Base-by-base conservation (phyloP, 495 filamentous ascomycete species). In the Lasiosphaeriaceae sp. region DNA sequence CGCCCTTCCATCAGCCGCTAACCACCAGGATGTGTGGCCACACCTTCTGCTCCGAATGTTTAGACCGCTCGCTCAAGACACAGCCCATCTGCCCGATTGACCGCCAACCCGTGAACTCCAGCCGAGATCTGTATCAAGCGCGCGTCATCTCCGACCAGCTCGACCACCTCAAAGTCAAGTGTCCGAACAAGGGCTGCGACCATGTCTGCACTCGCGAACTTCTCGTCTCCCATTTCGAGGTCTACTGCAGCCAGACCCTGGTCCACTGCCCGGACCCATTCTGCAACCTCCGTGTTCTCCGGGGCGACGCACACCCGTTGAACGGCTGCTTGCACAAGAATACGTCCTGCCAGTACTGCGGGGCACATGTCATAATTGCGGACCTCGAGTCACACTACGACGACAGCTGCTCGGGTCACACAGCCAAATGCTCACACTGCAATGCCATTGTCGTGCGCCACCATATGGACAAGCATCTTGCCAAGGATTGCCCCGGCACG, bases 81-180 rank as follows among this genome's bases (percentile, higher is more conserved):
- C 71, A 72, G 20, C 70, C 69, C 59, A 64, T 69, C 55, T 83
- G 80, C 55, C 80, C 80, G 3, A 71, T 82, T 53, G 80, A 83
- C 62, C 76, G 80, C 1, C 66, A 69, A 26, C 71, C 73, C 6
- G 49, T 81, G 46, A 64, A 69, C 45, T 63, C 70, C 24, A 52
- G 55, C 8, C 67, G 64, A 0, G 67, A 69, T 35, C 47, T 61
- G 16, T 63, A 58, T 53, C 52, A 44, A 51, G 23, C 63, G 64
- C 31, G 75, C 72, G 16, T 82, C 47, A 66, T 83, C 23, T 64
- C 66, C 17, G 79, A 81, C 29, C 80, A 95, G 75, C 83, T 92
- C 43, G 88, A 94, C 62, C 89, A 86, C 54, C 78, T 96, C 20
- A 66, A 76, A 34, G 91, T 90, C 57, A 80, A 78, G 54, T 96